A percentile compares a stretch with the other conserved stretches of the same genome.
Evolutionary conservation across 140 eudicot species (phyloP).

Genomic region (Stevia rebaudiana): DNA sequence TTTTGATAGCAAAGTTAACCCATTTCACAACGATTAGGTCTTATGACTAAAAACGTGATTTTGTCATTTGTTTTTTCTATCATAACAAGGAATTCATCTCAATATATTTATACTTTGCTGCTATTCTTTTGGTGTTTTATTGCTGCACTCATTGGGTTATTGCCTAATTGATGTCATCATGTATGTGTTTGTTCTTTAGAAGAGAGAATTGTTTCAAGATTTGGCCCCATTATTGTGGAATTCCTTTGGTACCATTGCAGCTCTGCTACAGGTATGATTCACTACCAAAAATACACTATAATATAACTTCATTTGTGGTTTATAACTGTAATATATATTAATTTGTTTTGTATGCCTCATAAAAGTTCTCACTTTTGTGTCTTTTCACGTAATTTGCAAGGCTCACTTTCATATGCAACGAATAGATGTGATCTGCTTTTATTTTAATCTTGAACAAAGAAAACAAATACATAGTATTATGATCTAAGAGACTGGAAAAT

Average conservation of each 20-base stretch:
- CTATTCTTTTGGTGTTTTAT: neutral
- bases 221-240: constrained; percentile 16
- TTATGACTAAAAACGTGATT: constrained; percentile 23
- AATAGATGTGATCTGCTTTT: neutral
- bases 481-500: neutral
- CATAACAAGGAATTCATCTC: neutral
- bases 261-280: constrained; percentile 16
- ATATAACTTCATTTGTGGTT: neutral
- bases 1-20: constrained; percentile 2
- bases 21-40: neutral
- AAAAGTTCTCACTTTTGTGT: neutral
- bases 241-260: constrained; percentile 14
- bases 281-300: neutral
- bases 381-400: neutral
- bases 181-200: neutral
- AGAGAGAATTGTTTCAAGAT: constrained; percentile 10
- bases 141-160: neutral
- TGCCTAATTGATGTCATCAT: neutral
- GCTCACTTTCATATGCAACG: neutral
- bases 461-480: neutral
- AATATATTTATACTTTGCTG: neutral
- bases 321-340: neutral
- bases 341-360: neutral
- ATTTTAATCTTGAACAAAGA: neutral
- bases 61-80: constrained; percentile 51